Base-by-base conservation (phyloP, 306 rosid species). In the Nissolia schottii region DNA sequence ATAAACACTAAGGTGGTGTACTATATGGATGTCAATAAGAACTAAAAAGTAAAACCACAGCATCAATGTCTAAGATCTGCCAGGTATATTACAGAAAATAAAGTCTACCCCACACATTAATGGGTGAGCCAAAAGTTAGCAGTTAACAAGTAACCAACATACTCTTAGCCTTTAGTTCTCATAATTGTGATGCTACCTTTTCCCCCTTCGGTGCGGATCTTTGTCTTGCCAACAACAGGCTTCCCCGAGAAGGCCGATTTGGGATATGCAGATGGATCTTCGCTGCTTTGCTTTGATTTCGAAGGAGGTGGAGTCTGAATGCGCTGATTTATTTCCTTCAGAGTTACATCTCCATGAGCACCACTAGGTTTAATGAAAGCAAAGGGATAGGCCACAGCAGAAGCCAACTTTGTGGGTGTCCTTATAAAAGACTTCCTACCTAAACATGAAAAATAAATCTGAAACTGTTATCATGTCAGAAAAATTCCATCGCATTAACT, bases 191-290 rank as follows among this genome's bases (percentile, higher is more conserved):
- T 95, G 96, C 97, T 95, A 14, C 99, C 99, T 80, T 87, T 95
- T 60, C 99, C 96, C 23, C 99, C 97, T 76, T 91, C 96, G 0
- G 97, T 95, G 75, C 84, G 97, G 41, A 95, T 89, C 80, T 95
- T 95, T 3, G 96, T 92, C 80, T 95, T 91, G 5, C 92, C 96
- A 50, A 95, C 99, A 4, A 95, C 97, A 3, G 99, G 97, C 85
- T 95, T 95, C 65, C 99, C 99, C 3, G 99, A 95, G 80, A 95
- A 89, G 67, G 99, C 97, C 12, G 99, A 95, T 71, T 90, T 94
- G 37, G 97, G 97, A 70, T 75, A 92, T 43, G 82, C 75, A 29
- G 78, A 59, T 8, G 88, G 89, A 58, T 95, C 96, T 64, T 87
- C 98, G 5, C 9, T 18, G 41, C 10, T 80, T 51, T 84, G 77